Percentiles rank a stretch among this genome's conserved stretches.
Evolutionary conservation across 1,139 yeast species (phyloP).

Genomic region (Waltiozyma solani): DNA sequence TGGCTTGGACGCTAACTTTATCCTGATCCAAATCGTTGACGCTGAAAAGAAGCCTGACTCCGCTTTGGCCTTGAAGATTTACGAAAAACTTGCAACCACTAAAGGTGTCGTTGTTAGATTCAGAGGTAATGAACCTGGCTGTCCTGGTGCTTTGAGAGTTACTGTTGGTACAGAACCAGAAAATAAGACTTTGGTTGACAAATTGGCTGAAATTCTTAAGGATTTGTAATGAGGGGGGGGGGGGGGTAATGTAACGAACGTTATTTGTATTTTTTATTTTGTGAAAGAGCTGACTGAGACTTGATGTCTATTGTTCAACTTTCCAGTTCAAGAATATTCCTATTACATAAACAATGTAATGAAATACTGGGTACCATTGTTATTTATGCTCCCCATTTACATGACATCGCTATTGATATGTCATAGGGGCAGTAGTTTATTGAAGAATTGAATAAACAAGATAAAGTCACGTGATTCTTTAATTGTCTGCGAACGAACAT

Average conservation of each 20-base stretch:
- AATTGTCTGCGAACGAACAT: too few species aligned
- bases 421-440: too few species aligned
- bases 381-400: too few species aligned
- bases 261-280: too few species aligned
- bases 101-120: constrained; percentile 79
- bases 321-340: too few species aligned
- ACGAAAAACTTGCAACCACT: constrained; percentile 57
- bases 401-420: too few species aligned
- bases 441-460: too few species aligned
- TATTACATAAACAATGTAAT: too few species aligned
- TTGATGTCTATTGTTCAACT: too few species aligned
- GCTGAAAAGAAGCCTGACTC: constrained; percentile 33
- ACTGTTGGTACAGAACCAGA: constrained; percentile 81
- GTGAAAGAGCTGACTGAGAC: not conserved
- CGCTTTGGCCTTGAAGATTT: constrained; percentile 51
- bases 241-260: not conserved
- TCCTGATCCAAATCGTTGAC: constrained; percentile 62
- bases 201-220: constrained; percentile 32
- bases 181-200: constrained; percentile 45
- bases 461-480: too few species aligned
- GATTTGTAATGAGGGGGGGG: constrained; percentile 21
- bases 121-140: constrained; percentile 84
- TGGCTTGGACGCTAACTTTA: constrained; percentile 67
- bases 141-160: constrained; percentile 77
- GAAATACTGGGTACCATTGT: too few species aligned